Evolutionary conservation across 805 yeast species (phyloP), one percentile per base, ranked within the genome.

Genomic region (Pichia pseudocactophila): DNA sequence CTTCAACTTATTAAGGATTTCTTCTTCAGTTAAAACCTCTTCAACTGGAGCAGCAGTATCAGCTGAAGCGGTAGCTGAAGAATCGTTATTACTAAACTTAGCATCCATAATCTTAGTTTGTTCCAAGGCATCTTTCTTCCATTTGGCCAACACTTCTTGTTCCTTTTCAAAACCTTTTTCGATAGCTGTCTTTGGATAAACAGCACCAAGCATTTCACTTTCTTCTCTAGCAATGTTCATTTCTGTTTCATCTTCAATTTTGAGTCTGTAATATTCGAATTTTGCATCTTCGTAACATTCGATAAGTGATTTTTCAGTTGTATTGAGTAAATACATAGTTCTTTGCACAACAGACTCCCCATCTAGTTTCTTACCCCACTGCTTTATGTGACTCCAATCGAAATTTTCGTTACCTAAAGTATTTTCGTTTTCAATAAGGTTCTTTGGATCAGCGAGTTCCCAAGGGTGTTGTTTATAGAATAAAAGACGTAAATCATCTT

Each of bases 381-480:
- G 97, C 51, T 73, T 73, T 60, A 92, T 73, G 39, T 70, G 69
- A 37, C 80, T 70, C 97, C 98, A 92, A 61, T 92, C 87, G 44
- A 70, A 69, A 7, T 59, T 55, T 3, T 53, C 45, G 33, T 61
- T 54, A 36, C 82, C 86, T 12, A 59, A 45, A 35, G 71, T 67
- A 7, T 83, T 85, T 30, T 71, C 70, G 54, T 78, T 83, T 61
- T 92, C 98, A 36, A 88, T 71, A 50, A 92, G 64, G 25, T 77
- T 71, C 58, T 84, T 85, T 12, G 97, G 96, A 52, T 95, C 75
- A 2, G 97, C 86, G 41, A 89, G 68, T 64, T 92, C 98, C 98
- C 98, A 92, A 7, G 98, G 98, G 63, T 92, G 98, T 59, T 89
- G 96, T 45, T 78, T 78, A 62, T 81, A 90, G 57, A 92, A 92